phyloP scores from a whole-genome alignment of 2,329 filamentous ascomycete species.

The Botrytis sinoallii region DNA sequence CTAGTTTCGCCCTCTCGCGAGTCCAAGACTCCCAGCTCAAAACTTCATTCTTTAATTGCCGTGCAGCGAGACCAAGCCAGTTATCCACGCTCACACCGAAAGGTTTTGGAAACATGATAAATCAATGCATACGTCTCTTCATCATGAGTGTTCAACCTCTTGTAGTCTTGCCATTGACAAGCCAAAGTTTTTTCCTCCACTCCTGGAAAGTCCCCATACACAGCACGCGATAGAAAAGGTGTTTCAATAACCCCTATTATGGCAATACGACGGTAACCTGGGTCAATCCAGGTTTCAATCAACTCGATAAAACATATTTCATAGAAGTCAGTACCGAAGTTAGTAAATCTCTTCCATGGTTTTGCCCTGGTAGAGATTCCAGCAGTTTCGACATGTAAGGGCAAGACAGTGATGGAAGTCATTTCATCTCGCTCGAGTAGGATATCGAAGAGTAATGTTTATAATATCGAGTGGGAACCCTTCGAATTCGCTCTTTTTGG shows the following conservation, averaged over 20 bases:
- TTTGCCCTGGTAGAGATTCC: neutral
- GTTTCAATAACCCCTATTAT: neutral
- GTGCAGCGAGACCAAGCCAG: neutral
- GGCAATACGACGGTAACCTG: neutral
- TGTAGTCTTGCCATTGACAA: neutral
- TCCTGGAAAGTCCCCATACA: neutral
- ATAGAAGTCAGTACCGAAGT: neutral
- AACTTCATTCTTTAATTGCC: neutral
- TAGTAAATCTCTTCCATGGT: neutral
- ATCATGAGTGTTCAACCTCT: neutral
- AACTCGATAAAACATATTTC: neutral
- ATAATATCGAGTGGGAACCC: neutral
- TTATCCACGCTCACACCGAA: neutral
- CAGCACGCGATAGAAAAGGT: neutral
- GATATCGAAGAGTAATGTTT: neutral
- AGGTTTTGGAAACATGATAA: neutral
- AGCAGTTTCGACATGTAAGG: neutral
- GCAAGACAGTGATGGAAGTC: neutral
- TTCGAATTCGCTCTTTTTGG: neutral
- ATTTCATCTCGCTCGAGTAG: neutral
- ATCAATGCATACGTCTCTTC: fast-evolving
- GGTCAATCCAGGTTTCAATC: neutral
- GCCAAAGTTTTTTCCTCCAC: neutral
- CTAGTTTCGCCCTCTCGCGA: too few species aligned
- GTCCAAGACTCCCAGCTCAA: neutral